Evolutionary conservation across 192 early-diverging fungal species (phyloP), one percentile per base, ranked within the genome.

Genomic region (Funneliformis mosseae): DNA sequence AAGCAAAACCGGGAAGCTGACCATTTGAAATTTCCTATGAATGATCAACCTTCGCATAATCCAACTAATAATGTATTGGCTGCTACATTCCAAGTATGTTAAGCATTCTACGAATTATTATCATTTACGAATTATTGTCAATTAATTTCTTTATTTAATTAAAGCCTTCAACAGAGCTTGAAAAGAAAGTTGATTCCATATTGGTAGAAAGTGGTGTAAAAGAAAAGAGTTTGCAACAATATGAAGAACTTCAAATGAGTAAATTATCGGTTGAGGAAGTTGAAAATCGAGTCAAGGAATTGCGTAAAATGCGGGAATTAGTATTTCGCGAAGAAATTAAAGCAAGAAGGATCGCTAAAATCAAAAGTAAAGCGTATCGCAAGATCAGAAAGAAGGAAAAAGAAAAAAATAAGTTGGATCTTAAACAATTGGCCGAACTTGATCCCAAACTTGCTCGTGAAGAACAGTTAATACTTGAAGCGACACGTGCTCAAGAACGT

Each of bases 331-430:
- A 95, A 62, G 97, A 99, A 83, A 89, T 92, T 50, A 96, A 97
- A 78, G 91, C 92, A 68, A 97, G 96, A 84, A 92, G 96, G 66
- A 88, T 95, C 48, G 93, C 95, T 69, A 99, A 99, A 87, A 99
- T 99, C 84, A 99, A 99, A 88, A 96, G 95, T 88, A 98, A 98
- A 86, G 85, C 95, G 5, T 99, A 97, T 81, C 92, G 94, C 41
- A 93, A 95, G 77, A 93, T 99, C 42, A 88, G 91, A 73, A 96
- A 94, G 81, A 93, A 93, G 83, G 94, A 95, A 48, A 94, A 90
- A 78, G 84, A 83, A 71, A 90, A 90, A 39, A 88, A 89, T 59
- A 84, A 83, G 38, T 64, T 83, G 74, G 85, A 78, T 33, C 88
- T 83, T 66, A 89, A 92, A 64, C 84, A 92, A 77, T 74, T 92